Evolutionary conservation across 495 filamentous ascomycete genomes (phyloP), one percentile per base, ranked within the genome.

Genomic region (Hypoxylon perforatum): DNA sequence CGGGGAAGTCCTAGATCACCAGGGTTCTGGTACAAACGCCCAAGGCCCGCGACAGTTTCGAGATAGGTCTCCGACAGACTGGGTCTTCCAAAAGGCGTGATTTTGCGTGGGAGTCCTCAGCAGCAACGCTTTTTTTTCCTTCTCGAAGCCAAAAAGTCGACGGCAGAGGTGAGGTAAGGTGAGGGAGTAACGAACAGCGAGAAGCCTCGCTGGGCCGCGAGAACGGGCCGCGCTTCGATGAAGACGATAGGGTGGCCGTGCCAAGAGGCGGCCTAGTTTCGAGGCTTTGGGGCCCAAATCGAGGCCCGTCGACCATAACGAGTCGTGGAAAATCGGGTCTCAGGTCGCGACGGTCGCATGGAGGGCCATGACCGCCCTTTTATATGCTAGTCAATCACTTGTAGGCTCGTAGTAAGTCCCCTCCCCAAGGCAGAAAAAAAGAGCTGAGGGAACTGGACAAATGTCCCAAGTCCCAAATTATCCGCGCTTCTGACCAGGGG

Each of bases 151-250:
- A 9, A 44, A 52, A 54, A n/a, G n/a, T 65, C 22, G 47, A 59
- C 17, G 36, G 25, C 21, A 30, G 11, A 15, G 42, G 39, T 1
- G 19, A 22, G 11, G 25, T 44, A 33, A 50, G 56, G 62, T 53
- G 28, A 49, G 56, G 55, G 62, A 65, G 58, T 53, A 57, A 54
- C 21, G 50, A 33, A 33, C 30, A 33, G 41, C 5, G 35, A 66
- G 61, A 63, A 69, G 69, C 69, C 69, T 70, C 44, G 63, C 52
- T 60, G 69, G n/a, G 72, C 63, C 72, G 69, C 66, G 38, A 51
- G 28, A 68, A 47, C 38, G 52, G 69, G 69, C 50, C 72, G 59
- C 38, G n/a, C 45, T 52, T 41, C 39, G 48, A 49, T 63, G 44
- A 51, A 60, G 47, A 60, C 48, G 69, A 56, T 66, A 47, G 45